These are phyloP conservation scores for Lipomyces oligophaga DNA, from an alignment of 805 yeast genomes.

Conservation along the genomic window DNA sequence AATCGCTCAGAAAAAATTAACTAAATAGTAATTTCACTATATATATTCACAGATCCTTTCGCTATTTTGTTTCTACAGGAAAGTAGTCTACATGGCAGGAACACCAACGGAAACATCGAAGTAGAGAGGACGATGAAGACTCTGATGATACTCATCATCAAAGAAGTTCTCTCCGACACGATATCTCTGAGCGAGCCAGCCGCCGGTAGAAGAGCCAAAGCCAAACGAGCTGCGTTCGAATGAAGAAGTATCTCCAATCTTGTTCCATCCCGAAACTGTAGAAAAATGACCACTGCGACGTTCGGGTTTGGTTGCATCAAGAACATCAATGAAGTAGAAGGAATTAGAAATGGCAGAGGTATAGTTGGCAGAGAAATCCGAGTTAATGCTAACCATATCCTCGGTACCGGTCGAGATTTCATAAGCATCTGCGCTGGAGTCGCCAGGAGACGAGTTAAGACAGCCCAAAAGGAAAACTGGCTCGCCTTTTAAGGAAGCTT, in stretches of 20 bases:
- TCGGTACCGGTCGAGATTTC: constrained; percentile 5
- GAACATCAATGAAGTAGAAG: constrained; percentile 5
- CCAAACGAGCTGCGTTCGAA: constrained; percentile 7
- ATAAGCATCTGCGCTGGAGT: constrained; percentile 7
- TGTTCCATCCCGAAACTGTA: constrained; percentile 5
- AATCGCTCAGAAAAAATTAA: too few species aligned
- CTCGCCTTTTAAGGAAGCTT: constrained; percentile 1
- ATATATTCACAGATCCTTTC: too few species aligned
- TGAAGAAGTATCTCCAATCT: background rate
- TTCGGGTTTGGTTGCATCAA: background rate
- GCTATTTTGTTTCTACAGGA: too few species aligned
- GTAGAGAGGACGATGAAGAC: constrained; percentile 8
- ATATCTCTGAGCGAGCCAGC: background rate
- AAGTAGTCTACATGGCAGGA: too few species aligned
- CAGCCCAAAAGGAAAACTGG: constrained; percentile 13
- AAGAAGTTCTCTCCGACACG: constrained; percentile 8
- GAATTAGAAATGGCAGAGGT: constrained; percentile 1
- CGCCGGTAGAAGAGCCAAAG: constrained; percentile 7
- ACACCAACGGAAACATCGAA: constrained; percentile 9
- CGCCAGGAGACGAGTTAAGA: constrained; percentile 9
- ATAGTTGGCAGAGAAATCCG: constrained; percentile 1
- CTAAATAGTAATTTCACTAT: too few species aligned
- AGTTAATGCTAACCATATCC: constrained; percentile 4
- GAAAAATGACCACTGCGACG: constrained; percentile 8
- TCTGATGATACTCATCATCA: constrained; percentile 6